Evolutionary conservation across 805 yeast genomes (phyloP), one percentile per base, ranked within the genome.

Genomic region (Cyberlindnera maclurae): DNA sequence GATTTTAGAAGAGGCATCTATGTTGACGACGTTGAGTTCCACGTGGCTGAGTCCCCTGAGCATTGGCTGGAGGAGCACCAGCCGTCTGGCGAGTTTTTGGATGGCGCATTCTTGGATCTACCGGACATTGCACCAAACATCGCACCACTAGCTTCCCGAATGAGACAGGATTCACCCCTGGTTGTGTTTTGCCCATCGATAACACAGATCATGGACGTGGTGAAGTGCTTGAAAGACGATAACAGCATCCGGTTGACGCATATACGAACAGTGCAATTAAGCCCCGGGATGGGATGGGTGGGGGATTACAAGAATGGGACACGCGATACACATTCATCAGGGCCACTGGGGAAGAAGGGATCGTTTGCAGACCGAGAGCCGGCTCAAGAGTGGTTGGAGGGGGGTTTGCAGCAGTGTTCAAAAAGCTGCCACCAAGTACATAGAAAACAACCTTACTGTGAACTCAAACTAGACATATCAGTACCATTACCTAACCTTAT

Each of bases 221-320:
- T 68, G 18, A 52, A 62, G 31, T 36, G 44, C 2, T 48, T 68
- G 12, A 54, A 53, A 33, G 53, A 58, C 17, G 38, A 47, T n/a
- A 52, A 53, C 4, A 48, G 49, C n/a, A 49, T 63, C 31, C 58
- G 59, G 32, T 44, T 71, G 22, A 56, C 64, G 11, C 59, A 65
- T 42, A 61, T 58, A 4, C 57, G 61, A 31, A 63, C 71, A 3
- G 54, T 64, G 15, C 76, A 71, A 46, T 40, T 73, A 13, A 47
- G 60, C 34, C 68, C 70, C 12, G 75, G 77, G 5, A 68, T 65
- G 26, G 74, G 75, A 2, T 65, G 26, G 74, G 75, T 2, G 76
- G 75, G 16, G 75, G 75, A 0, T 48, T 72, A 41, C 64, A 70
- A 43, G 73, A 68, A 34, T 73, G 78, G 78, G 76, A 73, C 43